Evolutionary conservation across 2,329 filamentous ascomycete species (phyloP).

Genomic region (Pyrenochaeta sp.): DNA sequence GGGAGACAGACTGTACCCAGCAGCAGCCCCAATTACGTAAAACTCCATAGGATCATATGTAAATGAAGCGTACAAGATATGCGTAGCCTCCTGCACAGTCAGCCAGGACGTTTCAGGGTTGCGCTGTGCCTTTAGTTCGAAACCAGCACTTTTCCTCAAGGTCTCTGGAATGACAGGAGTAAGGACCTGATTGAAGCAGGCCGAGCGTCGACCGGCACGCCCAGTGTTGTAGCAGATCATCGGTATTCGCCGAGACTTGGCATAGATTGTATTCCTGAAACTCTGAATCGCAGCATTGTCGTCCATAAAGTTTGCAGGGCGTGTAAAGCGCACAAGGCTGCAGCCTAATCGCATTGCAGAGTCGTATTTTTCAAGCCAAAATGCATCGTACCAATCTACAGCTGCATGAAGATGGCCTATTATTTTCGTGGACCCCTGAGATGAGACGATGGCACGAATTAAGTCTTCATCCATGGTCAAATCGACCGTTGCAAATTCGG

Average conservation of each 20-base stretch:
- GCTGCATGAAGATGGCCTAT: conserved; percentile 65
- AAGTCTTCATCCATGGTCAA: conserved; percentile 63
- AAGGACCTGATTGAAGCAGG: conserved; percentile 71
- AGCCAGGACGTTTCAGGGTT: conserved; percentile 58
- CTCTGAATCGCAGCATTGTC: conserved; percentile 70
- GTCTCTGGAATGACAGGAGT: conserved; percentile 67
- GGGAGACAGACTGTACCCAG: conserved; percentile 77
- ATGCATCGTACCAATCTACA: conserved; percentile 64
- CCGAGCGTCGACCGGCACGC: conserved; percentile 67
- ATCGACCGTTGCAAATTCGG: conserved; percentile 69
- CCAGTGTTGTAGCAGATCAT: conserved; percentile 73
- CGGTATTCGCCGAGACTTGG: conserved; percentile 58
- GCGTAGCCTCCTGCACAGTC: conserved; percentile 70
- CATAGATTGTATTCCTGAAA: conserved; percentile 61
- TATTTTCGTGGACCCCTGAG: conserved; percentile 66
- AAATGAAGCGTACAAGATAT: conserved; percentile 72
- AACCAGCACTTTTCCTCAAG: conserved; percentile 45
- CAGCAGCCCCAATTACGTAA: conserved; percentile 76
- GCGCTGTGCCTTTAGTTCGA: conserved; percentile 48
- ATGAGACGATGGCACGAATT: conserved; percentile 60
- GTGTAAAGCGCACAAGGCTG: conserved; percentile 68
- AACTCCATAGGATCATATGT: conserved; percentile 74
- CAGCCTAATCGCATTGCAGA: conserved; percentile 67
- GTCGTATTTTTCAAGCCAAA: conserved; percentile 66
- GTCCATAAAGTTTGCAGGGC: conserved; percentile 63